Evolutionary conservation across 306 rosid genomes (phyloP), one percentile per base, ranked within the genome.

Genomic region (Cyclanthera cordifolia): DNA sequence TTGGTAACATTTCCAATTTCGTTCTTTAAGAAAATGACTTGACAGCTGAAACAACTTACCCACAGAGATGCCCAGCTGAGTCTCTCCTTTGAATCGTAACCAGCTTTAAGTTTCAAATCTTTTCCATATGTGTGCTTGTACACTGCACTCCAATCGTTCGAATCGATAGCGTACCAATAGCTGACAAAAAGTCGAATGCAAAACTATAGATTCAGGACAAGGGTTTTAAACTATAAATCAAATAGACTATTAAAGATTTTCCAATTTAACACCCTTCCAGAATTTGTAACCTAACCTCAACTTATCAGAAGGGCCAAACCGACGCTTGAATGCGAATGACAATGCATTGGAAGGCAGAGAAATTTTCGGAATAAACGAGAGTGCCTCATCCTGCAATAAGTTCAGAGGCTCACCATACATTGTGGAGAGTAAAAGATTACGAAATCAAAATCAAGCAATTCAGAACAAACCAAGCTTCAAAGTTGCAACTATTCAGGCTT

Each of bases 51-150:
- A 63, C 50, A 39, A 73, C 94, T 77, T 90, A 90, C 99, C 99
- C 99, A 93, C 23, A 93, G 91, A 81, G 99, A 93, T 39, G 99
- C 96, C 99, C 99, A 93, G 70, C 96, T 87, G 75, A 93, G 95
- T 78, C 87, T 91, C 72, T 83, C 95, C 81, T 85, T 95, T 10
- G 99, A 82, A 79, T 93, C 99, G 52, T 93, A 93, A 70, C 99
- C 99, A 75, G 94, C 90, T 88, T 93, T 93, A 61, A 93, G 85
- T 79, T 93, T 93, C 74, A 87, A 85, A 81, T 93, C 96, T 75
- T 83, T 81, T 34, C 85, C 96, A 65, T 86, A 83, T 41, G 88
- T 83, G 65, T 84, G 94, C 88, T 93, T 93, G 88, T 93, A 93
- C 73, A 93, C 99, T 21, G 88, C 85, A 70, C 99, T 93, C 99